These are phyloP conservation scores for Zanthoxylum bungeanum DNA, from an alignment of 345 rosid species.

Conservation along the genomic window DNA sequence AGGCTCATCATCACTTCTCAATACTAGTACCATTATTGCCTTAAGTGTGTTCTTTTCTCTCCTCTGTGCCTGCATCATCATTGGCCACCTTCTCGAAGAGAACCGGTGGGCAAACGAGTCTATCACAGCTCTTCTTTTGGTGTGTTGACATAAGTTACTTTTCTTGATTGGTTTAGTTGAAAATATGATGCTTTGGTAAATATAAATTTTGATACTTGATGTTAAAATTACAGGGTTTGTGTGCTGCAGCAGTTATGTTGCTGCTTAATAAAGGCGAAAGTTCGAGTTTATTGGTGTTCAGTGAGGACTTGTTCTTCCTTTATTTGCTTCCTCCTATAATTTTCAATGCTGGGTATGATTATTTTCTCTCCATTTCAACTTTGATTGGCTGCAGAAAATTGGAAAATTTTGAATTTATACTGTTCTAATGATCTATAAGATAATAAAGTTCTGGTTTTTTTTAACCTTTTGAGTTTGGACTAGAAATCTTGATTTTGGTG, in stretches of 20 bases:
- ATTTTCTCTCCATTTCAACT: slow-evolving; percentile 4
- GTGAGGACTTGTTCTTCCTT: slow-evolving; percentile 73
- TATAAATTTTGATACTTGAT: not conserved
- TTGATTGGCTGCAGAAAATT: not conserved
- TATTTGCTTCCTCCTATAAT: slow-evolving; percentile 74
- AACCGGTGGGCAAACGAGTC: slow-evolving; percentile 75
- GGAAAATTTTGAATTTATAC: not conserved
- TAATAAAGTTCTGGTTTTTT: not conserved
- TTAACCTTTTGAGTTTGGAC: not conserved
- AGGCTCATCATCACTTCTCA: slow-evolving; percentile 29
- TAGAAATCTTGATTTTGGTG: not conserved
- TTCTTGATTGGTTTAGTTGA: slow-evolving; percentile 6
- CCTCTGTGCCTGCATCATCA: slow-evolving; percentile 58
- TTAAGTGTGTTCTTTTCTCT: slow-evolving; percentile 55
- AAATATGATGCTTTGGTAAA: not conserved
- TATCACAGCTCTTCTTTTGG: slow-evolving; percentile 63
- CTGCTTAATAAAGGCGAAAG: slow-evolving; percentile 34
- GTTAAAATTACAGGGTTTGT: slow-evolving; percentile 44
- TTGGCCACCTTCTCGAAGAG: slow-evolving; percentile 67
- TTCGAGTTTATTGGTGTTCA: slow-evolving; percentile 40
- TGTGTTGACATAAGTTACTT: slow-evolving; percentile 11
- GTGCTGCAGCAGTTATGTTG: slow-evolving; percentile 54
- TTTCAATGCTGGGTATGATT: slow-evolving; percentile 69
- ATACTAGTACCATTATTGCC: slow-evolving; percentile 40
- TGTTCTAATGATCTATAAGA: not conserved